Base-by-base conservation (phyloP, 2,329 filamentous ascomycete genomes). In the Chalaropsis thielavioides region DNA sequence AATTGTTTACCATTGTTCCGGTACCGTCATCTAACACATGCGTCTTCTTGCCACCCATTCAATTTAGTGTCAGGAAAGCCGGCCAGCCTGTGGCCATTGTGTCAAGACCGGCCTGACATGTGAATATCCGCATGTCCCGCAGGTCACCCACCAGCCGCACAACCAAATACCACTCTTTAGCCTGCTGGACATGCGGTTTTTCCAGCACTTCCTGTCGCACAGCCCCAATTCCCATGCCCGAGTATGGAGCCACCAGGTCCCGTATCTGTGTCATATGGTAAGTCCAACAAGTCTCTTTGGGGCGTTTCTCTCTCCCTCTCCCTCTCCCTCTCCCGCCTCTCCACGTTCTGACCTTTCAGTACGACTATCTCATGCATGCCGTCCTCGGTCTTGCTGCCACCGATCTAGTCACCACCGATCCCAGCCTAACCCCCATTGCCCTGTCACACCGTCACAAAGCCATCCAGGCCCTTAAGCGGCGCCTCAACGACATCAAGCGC, bases 321-420 rank as follows among this genome's bases (percentile, higher is more conserved):
- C 17, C 51, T 31, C 24, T n/a, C 24, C 13, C 15, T 35, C 51
- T 8, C 1, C 24, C 24, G 10, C 11, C 22, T 31, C 13, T 17
- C 31, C 24, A 35, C 51, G 27, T 31, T 68, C 62, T 71, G 46
- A 38, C 40, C 6, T 24, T 24, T 64, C 66, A 85, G 80, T 80
- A 86, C 68, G 82, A 86, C 65, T 87, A 83, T 67, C 77, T 88
- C 10, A 87, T 89, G 81, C 86, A 89, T 71, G 83, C 85, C 3
- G 84, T 89, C 62, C 78, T 88, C 0, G 85, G 84, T 13, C 79
- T 87, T 67, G 79, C 86, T 0, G 87, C 86, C 40, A 88, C 85
- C 0, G 83, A 88, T 68, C 78, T 89, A 3, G 78, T 80, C 69
- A 74, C 74, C 3, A 72, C 76, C 0, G 82, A 81, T 66, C 72